Percentiles rank a stretch among this genome's conserved stretches.
Evolutionary conservation across 129 eudicot genomes (phyloP).

Genomic region (Deinandra increscens): DNA sequence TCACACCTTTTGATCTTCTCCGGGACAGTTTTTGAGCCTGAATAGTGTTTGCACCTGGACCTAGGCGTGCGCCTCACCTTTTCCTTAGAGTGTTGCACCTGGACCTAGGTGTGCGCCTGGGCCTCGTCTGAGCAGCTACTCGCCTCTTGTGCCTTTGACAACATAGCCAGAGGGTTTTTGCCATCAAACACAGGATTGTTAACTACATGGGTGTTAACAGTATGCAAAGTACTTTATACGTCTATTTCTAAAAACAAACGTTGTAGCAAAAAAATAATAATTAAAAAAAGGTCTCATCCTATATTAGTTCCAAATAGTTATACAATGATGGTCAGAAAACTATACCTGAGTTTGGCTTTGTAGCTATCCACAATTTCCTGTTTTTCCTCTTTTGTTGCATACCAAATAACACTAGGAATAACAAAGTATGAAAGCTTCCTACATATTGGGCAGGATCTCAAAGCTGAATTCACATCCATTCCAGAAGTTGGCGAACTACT

Average conservation of each 20-base stretch:
- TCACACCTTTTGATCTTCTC: no score
- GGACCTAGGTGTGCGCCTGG: not conserved
- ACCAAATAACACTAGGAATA: slow-evolving; percentile 93
- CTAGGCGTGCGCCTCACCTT: not conserved
- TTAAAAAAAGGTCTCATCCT: not conserved
- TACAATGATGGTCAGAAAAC: not conserved
- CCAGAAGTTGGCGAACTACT: slow-evolving; percentile 87
- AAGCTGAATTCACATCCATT: slow-evolving; percentile 76
- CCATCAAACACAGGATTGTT: not conserved
- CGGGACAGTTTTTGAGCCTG: no score
- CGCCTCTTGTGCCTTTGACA: not conserved
- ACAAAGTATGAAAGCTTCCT: slow-evolving; percentile 90
- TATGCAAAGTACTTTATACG: not conserved
- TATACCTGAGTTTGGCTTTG: slow-evolving; percentile 72
- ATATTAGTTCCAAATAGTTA: not conserved
- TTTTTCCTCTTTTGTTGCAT: slow-evolving; percentile 74
- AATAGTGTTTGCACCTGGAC: no score
- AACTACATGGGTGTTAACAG: not conserved
- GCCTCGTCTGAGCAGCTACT: not conserved
- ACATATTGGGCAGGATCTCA: slow-evolving; percentile 93
- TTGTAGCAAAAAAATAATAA: not conserved
- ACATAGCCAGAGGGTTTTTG: not conserved
- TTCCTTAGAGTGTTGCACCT: not conserved
- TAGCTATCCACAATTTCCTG: slow-evolving; percentile 71
- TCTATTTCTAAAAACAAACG: not conserved